Evolutionary conservation across 176 grass and related monocot genomes (phyloP).

Genomic region (Sorghum bicolor): Sorghum_bicolor_NCBIv3 NC_012875.2:50931001-50931500

Average conservation of each 20-base stretch:
- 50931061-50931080: neutral
- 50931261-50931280: neutral
- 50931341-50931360: neutral
- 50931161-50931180: slow-evolving; percentile 50
- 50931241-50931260: neutral
- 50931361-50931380: neutral
- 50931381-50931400: too few species aligned
- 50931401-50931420: neutral
- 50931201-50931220: slow-evolving; percentile 32
- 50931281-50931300: neutral
- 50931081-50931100: neutral
- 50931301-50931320: neutral
- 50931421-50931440: neutral
- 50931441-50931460: neutral
- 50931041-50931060: slow-evolving; percentile 63
- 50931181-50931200: slow-evolving; percentile 82
- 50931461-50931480: neutral
- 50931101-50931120: neutral
- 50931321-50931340: neutral
- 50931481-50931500: slow-evolving; percentile 84
- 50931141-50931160: slow-evolving; percentile 85
- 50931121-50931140: slow-evolving; percentile 31
- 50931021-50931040: slow-evolving; percentile 49
- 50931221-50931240: neutral
- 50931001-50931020: slow-evolving; percentile 64